phyloP scores from a whole-genome alignment of 495 filamentous ascomycete species.

The Penicillium subrubescens region DNA sequence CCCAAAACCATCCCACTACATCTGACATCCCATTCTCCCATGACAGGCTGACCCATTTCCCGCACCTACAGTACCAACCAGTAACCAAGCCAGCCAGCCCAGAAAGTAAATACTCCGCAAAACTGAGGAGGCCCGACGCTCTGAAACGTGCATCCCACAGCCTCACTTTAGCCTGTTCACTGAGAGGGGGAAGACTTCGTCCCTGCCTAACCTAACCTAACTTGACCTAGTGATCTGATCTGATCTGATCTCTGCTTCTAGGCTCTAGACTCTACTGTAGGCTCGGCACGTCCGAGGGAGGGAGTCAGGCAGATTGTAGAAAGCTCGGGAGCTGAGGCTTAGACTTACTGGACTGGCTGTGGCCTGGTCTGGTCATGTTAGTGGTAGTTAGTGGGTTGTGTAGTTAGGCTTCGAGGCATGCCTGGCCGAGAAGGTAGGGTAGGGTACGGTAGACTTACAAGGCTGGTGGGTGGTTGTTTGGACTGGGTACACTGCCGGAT shows the following conservation, averaged over 20 bases:
- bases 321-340: neutral
- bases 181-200: neutral
- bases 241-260: neutral
- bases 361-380: no score
- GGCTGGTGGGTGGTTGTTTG: neutral
- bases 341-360: neutral
- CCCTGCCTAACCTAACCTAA: constrained; percentile 2
- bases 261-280: neutral
- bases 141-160: constrained; percentile 9
- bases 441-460: no score
- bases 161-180: constrained; percentile 10
- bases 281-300: neutral
- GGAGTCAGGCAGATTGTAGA: neutral
- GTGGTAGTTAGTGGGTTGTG: neutral
- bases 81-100: neutral
- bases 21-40: neutral
- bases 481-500: neutral
- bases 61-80: neutral
- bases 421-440: neutral
- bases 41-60: no score
- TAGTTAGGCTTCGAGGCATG: neutral
- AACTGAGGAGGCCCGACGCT: neutral
- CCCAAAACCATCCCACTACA: neutral
- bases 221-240: no score
- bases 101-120: neutral